Conservation (phyloP, 2,329 filamentous ascomycete genomes). For the Colletotrichum scovillei region DNA sequence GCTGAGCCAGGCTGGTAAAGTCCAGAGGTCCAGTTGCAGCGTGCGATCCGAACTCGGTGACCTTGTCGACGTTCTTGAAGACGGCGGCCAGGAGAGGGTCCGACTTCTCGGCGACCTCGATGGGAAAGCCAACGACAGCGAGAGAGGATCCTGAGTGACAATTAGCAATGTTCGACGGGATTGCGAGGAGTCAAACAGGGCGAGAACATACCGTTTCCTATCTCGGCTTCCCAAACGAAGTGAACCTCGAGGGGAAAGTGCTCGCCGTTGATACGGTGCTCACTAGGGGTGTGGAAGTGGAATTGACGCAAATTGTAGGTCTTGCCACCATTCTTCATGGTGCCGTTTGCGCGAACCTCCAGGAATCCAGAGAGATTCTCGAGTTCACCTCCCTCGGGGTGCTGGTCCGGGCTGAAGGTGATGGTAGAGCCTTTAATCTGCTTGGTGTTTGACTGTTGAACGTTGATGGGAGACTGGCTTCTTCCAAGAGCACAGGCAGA, state of each 20-base stretch:
- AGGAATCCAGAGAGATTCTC: constrained; percentile 65
- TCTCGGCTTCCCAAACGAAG: constrained; percentile 51
- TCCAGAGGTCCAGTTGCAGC: constrained; percentile 51
- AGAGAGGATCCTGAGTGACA: constrained; percentile 41
- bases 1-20: constrained; percentile 53
- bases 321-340: constrained; percentile 51
- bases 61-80: constrained; percentile 50
- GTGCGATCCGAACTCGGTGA: constrained; percentile 51
- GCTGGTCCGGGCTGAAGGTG: constrained; percentile 48
- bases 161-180: constrained; percentile 33
- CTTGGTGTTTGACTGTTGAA: constrained; percentile 45
- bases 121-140: constrained; percentile 52
- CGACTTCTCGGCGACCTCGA: constrained; percentile 44
- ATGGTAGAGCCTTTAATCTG: constrained; percentile 45
- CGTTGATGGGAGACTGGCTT: constrained; percentile 68
- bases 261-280: constrained; percentile 63
- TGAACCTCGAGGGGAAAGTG: constrained; percentile 55
- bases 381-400: constrained; percentile 52
- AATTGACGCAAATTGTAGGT: constrained; percentile 63
- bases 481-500: constrained; percentile 58
- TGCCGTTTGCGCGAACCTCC: constrained; percentile 61
- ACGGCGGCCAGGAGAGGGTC: constrained; percentile 49
- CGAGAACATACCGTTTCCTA: constrained; percentile 35
- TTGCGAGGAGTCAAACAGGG: not conserved
- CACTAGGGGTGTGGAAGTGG: constrained; percentile 70